phyloP scores from a whole-genome alignment of 805 yeast species.

The Candida sithepensis region DNA sequence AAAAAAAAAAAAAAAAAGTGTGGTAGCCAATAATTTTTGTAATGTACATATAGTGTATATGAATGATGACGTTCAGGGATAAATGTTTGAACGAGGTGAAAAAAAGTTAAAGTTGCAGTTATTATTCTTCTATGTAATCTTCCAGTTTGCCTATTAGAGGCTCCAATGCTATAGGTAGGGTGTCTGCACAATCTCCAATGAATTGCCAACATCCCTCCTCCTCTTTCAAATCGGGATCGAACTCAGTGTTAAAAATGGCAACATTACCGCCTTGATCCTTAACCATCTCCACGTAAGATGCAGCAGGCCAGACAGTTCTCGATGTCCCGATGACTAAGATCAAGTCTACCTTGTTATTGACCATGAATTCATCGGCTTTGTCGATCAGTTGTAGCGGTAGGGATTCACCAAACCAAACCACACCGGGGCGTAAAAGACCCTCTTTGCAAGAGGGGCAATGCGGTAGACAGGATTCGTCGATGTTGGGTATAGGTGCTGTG shows the following conservation, averaged over 20 bases:
- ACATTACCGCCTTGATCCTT: conserved; percentile 70
- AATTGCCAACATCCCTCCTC: conserved; percentile 60
- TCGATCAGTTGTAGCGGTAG: conserved; percentile 62
- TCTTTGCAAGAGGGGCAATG: conserved; percentile 71
- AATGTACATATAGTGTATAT: too few species aligned
- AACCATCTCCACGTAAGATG: conserved; percentile 82
- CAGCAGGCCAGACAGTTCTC: conserved; percentile 87
- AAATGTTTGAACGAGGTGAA: too few species aligned
- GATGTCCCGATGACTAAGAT: conserved; percentile 84
- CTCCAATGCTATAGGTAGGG: conserved; percentile 63
- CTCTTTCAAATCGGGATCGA: conserved; percentile 42
- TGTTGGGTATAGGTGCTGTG: conserved; percentile 31
- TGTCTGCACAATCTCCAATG: conserved; percentile 73
- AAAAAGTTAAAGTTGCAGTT: not conserved
- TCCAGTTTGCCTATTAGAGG: conserved; percentile 34
- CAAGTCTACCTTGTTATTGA: conserved; percentile 56
- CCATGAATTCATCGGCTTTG: conserved; percentile 67
- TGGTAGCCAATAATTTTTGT: too few species aligned
- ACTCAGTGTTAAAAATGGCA: conserved; percentile 78
- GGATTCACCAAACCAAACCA: conserved; percentile 94
- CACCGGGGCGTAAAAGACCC: conserved; percentile 78
- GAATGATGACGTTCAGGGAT: too few species aligned
- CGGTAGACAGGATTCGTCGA: conserved; percentile 57
- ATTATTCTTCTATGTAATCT: not conserved
- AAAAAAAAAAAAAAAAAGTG: too few species aligned